A percentile compares a stretch with the other conserved stretches of the same genome.
phyloP scores from a whole-genome alignment of 225 moss, liverwort and hornwort species.

The Pseudoscleropodium purum region DNA sequence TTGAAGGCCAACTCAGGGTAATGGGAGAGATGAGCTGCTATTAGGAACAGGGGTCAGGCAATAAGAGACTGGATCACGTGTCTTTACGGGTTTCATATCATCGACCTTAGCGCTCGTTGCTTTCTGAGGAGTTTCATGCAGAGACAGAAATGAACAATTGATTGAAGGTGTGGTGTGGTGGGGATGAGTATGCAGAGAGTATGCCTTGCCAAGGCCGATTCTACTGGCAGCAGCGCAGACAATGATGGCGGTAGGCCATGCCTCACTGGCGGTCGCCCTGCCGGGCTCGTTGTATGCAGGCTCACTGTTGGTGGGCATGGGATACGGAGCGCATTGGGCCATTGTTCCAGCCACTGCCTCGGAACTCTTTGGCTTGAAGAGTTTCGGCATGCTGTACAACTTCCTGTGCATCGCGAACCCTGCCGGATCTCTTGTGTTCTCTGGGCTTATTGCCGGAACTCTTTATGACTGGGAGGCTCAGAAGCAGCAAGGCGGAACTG shows the following conservation, averaged over 20 bases:
- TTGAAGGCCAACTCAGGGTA: not conserved
- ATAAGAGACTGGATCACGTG: not conserved
- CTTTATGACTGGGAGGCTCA: conserved; percentile 43
- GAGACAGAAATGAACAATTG: not conserved
- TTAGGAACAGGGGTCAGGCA: not conserved
- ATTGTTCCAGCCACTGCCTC: conserved; percentile 53
- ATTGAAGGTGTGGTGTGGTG: not conserved
- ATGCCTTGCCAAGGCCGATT: conserved; percentile 64
- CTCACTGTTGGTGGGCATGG: conserved; percentile 42
- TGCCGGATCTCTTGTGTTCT: conserved; percentile 37
- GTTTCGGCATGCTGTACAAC: conserved; percentile 55
- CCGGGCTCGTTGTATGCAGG: conserved; percentile 61
- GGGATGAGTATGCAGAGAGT: conserved; percentile 28
- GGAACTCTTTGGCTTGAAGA: conserved; percentile 55
- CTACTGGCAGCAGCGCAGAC: conserved; percentile 61
- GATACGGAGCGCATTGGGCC: conserved; percentile 54
- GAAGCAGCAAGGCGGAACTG: conserved; percentile 19
- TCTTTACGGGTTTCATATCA: not conserved
- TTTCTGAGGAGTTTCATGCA: not conserved
- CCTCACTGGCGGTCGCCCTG: conserved; percentile 52
- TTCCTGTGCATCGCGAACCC: conserved; percentile 47
- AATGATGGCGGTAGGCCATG: conserved; percentile 73
- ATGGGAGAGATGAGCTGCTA: not conserved
- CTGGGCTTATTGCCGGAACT: conserved; percentile 43
- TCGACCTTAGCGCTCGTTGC: not conserved